Percentiles rank a stretch among this genome's conserved stretches.
Conservation (phyloP, 768 basidiomycete species). For the Sporobolomyces pararoseus region DNA sequence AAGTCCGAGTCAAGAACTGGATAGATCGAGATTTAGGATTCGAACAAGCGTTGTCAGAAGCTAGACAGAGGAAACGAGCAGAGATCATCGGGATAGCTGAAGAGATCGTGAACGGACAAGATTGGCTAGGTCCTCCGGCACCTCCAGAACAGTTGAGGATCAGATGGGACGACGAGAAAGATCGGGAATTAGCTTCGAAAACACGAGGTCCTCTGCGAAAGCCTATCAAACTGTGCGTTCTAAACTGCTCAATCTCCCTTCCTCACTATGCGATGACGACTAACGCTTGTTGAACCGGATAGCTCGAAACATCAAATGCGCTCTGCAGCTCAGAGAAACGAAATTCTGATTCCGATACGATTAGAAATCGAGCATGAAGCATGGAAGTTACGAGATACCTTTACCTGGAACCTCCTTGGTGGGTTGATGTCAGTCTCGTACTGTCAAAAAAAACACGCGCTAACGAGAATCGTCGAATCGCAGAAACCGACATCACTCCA, state of each 20-base stretch:
- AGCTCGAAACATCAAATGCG: slow-evolving; percentile 48
- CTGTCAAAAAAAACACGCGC: not conserved
- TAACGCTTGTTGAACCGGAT: not conserved
- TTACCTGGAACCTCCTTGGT: slow-evolving; percentile 96
- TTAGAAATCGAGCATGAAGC: slow-evolving; percentile 94
- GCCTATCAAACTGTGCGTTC: slow-evolving; percentile 26
- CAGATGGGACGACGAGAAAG: slow-evolving; percentile 15
- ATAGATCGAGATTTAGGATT: slow-evolving; percentile 32
- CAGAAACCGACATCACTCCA: slow-evolving; percentile 84
- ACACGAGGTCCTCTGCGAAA: slow-evolving; percentile 22
- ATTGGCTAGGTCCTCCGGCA: slow-evolving; percentile 38
- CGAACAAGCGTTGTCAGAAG: slow-evolving; percentile 14
- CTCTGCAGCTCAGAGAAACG: slow-evolving; percentile 52
- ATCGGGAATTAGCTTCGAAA: slow-evolving; percentile 16
- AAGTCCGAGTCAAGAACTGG: slow-evolving; percentile 27
- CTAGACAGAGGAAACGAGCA: not conserved
- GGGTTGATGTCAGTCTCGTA: slow-evolving; percentile 46
- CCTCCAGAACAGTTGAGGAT: slow-evolving; percentile 14
- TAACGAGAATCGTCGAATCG: not conserved
- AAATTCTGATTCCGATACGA: slow-evolving; percentile 88
- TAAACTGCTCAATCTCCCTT: not conserved
- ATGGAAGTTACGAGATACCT: slow-evolving; percentile 89
- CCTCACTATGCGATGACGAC: not conserved
- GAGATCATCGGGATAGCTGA: slow-evolving; percentile 7
- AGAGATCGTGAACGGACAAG: slow-evolving; percentile 31